phyloP scores from a whole-genome alignment of 768 basidiomycete species.

The Serendipita indica region DNA sequence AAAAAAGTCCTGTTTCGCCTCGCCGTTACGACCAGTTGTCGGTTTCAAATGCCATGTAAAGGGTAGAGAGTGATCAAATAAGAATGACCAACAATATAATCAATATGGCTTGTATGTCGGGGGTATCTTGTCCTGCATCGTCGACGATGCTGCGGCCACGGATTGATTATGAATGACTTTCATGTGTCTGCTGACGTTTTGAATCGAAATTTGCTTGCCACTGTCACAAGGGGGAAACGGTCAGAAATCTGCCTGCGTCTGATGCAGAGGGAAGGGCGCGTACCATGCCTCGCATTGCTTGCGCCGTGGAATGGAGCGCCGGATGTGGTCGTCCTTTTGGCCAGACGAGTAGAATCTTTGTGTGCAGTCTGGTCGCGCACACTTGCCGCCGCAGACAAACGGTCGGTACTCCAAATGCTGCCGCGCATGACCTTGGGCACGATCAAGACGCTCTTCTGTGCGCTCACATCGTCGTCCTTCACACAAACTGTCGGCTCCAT shows the following conservation, averaged over 20 bases:
- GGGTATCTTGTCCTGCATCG: not conserved
- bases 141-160: too few species aligned
- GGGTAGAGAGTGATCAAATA: not conserved
- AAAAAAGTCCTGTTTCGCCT: too few species aligned
- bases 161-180: slow-evolving; percentile 4
- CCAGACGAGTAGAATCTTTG: slow-evolving; percentile 8
- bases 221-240: not conserved
- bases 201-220: slow-evolving; percentile 5
- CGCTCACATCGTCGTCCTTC: not conserved
- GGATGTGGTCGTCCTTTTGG: slow-evolving; percentile 8
- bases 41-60: not conserved
- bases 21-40: too few species aligned
- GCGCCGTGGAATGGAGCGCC: not conserved
- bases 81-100: not conserved
- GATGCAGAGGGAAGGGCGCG: not conserved
- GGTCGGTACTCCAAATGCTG: slow-evolving; percentile 8
- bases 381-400: slow-evolving; percentile 8
- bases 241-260: not conserved
- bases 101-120: slow-evolving; percentile 4
- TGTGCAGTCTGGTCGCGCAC: slow-evolving; percentile 1
- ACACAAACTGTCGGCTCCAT: not conserved
- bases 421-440: slow-evolving; percentile 5
- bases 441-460: slow-evolving; percentile 5
- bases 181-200: slow-evolving; percentile 6
- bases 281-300: slow-evolving; percentile 6